A percentile compares a stretch with the other conserved stretches of the same genome.
Evolutionary conservation across 805 yeast species (phyloP).

Genomic region (Candida multigemmis): DNA sequence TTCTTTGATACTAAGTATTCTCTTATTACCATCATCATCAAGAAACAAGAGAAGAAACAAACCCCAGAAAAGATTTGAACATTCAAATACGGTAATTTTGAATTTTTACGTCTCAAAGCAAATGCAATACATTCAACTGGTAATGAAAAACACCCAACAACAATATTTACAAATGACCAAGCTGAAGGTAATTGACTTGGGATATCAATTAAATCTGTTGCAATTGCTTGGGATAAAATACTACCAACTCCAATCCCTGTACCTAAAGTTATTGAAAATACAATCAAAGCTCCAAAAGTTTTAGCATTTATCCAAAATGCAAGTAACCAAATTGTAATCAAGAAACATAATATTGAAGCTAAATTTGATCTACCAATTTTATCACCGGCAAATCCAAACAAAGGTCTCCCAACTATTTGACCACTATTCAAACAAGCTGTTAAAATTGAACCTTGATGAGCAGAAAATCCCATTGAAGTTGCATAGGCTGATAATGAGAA

Average conservation of each 20-base stretch:
- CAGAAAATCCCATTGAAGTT: constrained; percentile 33
- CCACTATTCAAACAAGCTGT: constrained; percentile 31
- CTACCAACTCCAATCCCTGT: constrained; percentile 20
- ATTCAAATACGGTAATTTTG: constrained; percentile 40
- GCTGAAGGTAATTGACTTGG: constrained; percentile 21
- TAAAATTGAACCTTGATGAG: constrained; percentile 19
- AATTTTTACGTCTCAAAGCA: constrained; percentile 20
- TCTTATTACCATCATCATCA: constrained; percentile 39
- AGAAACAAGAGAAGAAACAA: constrained; percentile 31
- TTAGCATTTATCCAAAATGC: constrained; percentile 32
- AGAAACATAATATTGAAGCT: constrained; percentile 10
- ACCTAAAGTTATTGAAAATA: constrained; percentile 20
- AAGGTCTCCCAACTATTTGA: constrained; percentile 42
- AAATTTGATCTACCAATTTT: constrained; percentile 37
- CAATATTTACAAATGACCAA: constrained; percentile 30
- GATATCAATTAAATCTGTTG: constrained; percentile 13
- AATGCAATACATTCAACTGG: constrained; percentile 50
- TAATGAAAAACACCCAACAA: constrained; percentile 22
- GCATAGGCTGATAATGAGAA: constrained; percentile 32
- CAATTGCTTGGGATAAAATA: constrained; percentile 14
- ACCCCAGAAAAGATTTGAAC: constrained; percentile 55
- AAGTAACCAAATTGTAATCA: constrained; percentile 15
- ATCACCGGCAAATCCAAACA: constrained; percentile 40
- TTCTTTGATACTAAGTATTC: constrained; percentile 41
- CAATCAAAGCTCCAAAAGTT: constrained; percentile 20